Base-by-base conservation (phyloP, 257 asterid species). In the Echites panduratus region DNA sequence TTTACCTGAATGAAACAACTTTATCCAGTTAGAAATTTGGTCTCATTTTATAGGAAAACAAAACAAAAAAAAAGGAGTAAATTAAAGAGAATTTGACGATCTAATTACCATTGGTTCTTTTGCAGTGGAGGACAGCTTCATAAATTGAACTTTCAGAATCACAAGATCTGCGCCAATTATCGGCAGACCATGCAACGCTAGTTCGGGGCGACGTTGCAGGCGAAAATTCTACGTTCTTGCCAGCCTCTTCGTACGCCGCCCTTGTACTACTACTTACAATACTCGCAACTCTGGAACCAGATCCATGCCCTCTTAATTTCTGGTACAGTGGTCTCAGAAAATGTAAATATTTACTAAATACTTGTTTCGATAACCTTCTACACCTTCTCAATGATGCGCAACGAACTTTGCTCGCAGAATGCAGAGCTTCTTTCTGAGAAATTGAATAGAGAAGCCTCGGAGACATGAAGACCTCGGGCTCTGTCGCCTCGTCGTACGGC, bases 111-210 rank as follows among this genome's bases (percentile, higher is more conserved):
- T 83, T 85, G 73, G 93, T 93, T 88, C 85, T 89, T 77, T 93
- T 93, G 82, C 98, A 93, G 56, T 93, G 97, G 52, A 90, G 93
- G 43, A 93, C 96, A 7, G 98, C 98, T 81, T 93, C 98, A 74
- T 85, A 76, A 69, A 93, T 93, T 12, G 97, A 89, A 82, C 89
- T 86, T 85, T 93, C 98, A 5, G 98, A 93, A 71, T 93, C 98
- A 75, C 96, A 90, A 32, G 96, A 92, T 70, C 87, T 81, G 5
- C 96, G 83, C 92, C 93, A 88, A 56, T 81, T 81, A 68, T 88
- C 92, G 47, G 74, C 80, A 9, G 95, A 88, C 67, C 79, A 85
- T 7, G 95, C 88, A 1, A 76, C 75, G 68, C 96, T 90, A 1
- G 89, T 86, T 79, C 96, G 80, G 0, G 97, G 97, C 4, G 96